A percentile compares a stretch with the other conserved stretches of the same genome.
These are phyloP conservation scores for Lipomyces anomalus DNA, from an alignment of 805 yeast genomes.

Conservation along the genomic window DNA sequence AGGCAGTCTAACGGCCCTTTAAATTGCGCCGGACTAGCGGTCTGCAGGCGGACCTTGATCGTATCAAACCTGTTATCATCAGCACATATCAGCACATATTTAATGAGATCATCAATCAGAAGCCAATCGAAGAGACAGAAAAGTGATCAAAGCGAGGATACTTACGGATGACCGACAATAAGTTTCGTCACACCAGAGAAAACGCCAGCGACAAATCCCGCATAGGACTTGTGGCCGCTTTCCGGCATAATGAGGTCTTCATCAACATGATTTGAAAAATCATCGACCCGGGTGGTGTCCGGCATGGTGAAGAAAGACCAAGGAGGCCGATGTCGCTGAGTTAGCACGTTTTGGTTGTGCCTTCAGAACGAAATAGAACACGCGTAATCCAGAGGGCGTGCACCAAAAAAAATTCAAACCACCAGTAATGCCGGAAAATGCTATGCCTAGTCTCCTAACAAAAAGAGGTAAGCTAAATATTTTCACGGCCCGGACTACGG, in stretches of 20 bases:
- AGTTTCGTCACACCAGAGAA: constrained; percentile 83
- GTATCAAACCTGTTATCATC: constrained; percentile 57
- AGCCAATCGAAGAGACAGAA: not conserved
- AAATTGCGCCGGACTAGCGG: constrained; percentile 62
- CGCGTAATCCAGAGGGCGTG: too few relatives aligned
- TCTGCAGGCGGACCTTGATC: constrained; percentile 78
- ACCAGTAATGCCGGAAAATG: too few relatives aligned
- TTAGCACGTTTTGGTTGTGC: too few relatives aligned
- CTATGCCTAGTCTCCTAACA: too few relatives aligned
- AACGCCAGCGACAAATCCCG: constrained; percentile 82
- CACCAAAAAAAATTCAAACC: too few relatives aligned
- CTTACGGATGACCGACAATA: constrained; percentile 77
- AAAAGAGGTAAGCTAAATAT: too few relatives aligned
- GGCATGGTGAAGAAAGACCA: not conserved
- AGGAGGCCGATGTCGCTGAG: not conserved
- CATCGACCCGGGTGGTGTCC: too few relatives aligned
- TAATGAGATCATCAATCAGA: not conserved
- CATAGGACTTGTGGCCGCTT: constrained; percentile 6
- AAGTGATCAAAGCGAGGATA: not conserved
- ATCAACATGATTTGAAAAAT: not conserved
- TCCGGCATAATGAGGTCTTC: not conserved
- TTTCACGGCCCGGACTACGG: too few relatives aligned
- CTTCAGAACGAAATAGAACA: too few relatives aligned
- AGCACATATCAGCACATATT: not conserved
- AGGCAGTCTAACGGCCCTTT: constrained; percentile 81